Evolutionary conservation across 2,329 filamentous ascomycete species (phyloP).

Genomic region (Colletotrichum lupini): DNA sequence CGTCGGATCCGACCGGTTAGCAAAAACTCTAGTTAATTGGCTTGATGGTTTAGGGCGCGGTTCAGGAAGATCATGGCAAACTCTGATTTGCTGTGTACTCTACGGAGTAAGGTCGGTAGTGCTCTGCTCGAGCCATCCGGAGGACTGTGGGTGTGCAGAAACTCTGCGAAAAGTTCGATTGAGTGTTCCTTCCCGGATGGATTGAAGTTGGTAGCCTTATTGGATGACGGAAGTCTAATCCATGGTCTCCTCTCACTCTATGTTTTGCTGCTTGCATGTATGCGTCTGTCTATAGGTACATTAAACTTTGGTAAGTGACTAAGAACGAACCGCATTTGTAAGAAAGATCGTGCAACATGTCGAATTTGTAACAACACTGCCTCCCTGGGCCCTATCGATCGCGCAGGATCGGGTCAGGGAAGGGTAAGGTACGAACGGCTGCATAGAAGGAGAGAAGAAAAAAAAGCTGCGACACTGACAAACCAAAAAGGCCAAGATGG

Average conservation of each 20-base stretch:
- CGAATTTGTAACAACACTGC: constrained; percentile 23
- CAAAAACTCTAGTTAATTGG: constrained; percentile 10
- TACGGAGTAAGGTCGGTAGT: neutral
- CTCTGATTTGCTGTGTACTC: neutral
- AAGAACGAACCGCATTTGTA: neutral
- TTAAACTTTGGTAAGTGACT: neutral
- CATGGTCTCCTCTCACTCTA: neutral
- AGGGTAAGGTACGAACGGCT: neutral
- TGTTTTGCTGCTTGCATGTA: no score
- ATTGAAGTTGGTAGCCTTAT: neutral
- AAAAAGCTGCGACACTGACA: neutral
- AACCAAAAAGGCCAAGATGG: neutral
- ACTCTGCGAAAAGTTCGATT: constrained; percentile 5
- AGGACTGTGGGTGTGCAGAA: constrained; percentile 10
- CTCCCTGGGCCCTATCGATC: constrained; percentile 1
- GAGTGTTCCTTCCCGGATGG: constrained; percentile 6
- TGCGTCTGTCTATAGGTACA: no score
- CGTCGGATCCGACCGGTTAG: constrained; percentile 21
- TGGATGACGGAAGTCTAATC: constrained; percentile 30
- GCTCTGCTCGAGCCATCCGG: constrained; percentile 16
- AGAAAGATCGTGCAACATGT: neutral
- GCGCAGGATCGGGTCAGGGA: neutral
- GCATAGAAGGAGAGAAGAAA: neutral
- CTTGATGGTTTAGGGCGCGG: neutral
- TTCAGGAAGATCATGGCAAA: neutral